These are phyloP conservation scores for Pittosporum tobira DNA, from an alignment of 129 eudicot species.

Conservation along the genomic window DNA sequence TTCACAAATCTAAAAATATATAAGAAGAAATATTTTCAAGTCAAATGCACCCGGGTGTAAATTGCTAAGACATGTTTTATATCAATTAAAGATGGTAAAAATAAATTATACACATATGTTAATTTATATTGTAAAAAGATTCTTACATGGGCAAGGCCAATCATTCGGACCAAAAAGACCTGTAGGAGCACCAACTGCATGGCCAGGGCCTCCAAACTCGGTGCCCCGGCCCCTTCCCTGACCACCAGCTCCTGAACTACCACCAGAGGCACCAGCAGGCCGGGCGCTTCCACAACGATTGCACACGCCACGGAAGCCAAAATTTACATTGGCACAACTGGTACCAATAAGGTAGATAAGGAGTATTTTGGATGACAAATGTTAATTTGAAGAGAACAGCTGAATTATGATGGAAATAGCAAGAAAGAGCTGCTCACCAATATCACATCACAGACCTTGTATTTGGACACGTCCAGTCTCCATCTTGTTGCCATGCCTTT, in stretches of 20 bases:
- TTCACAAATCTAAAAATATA: no score
- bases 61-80: background rate
- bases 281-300: slow-evolving; percentile 99
- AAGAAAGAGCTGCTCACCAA: slow-evolving; percentile 99
- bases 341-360: slow-evolving; percentile 19
- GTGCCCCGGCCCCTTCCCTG: slow-evolving; percentile 88
- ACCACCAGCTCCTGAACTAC: slow-evolving; percentile 70
- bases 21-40: no score
- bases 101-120: background rate
- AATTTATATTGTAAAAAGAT: background rate
- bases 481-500: slow-evolving; percentile 97
- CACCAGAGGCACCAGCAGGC: slow-evolving; percentile 83
- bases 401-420: slow-evolving; percentile 24
- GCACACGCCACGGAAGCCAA: slow-evolving; percentile 98
- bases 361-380: background rate
- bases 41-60: no score
- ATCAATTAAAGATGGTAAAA: background rate
- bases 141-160: slow-evolving; percentile 98
- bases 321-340: slow-evolving; percentile 95
- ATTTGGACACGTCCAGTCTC: slow-evolving; percentile 97
- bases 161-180: slow-evolving; percentile 99
- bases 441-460: slow-evolving; percentile 99
- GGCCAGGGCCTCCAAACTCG: slow-evolving; percentile 51
- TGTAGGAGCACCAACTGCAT: slow-evolving; percentile 59
- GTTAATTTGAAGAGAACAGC: background rate